Percentiles rank a stretch among this genome's conserved stretches.
These are phyloP conservation scores for Xerocomellus dryophilus DNA, from an alignment of 768 basidiomycete genomes.

Conservation along the genomic window DNA sequence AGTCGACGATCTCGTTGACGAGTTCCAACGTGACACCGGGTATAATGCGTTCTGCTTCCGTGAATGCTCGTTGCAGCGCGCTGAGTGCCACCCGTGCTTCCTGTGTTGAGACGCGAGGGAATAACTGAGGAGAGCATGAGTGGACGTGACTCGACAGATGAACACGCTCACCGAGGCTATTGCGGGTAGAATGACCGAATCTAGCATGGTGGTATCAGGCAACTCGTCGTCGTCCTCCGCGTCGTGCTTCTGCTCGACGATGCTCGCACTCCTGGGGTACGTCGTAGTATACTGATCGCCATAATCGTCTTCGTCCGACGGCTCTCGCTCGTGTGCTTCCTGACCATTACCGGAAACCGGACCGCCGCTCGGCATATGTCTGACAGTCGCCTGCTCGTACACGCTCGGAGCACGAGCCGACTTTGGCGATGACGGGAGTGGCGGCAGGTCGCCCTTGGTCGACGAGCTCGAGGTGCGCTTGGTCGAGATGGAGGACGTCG, in stretches of 20 bases:
- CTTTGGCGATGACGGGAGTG: conserved; percentile 47
- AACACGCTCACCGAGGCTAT: conserved; percentile 76
- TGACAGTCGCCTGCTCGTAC: conserved; percentile 65
- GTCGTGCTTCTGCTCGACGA: conserved; percentile 36
- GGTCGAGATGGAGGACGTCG: conserved; percentile 36
- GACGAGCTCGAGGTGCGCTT: conserved; percentile 41
- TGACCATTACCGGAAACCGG: conserved; percentile 22
- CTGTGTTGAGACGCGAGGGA: conserved; percentile 89
- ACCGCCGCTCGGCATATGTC: conserved; percentile 45
- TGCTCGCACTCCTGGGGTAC: conserved; percentile 44
- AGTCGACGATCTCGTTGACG: conserved; percentile 91
- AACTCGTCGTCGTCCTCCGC: conserved; percentile 53
- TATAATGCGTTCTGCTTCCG: conserved; percentile 92
- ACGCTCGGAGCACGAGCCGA: conserved; percentile 34
- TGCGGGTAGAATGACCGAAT: conserved; percentile 94
- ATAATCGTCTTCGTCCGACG: conserved; percentile 66
- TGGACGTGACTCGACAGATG: conserved; percentile 1
- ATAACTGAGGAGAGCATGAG: conserved; percentile 53
- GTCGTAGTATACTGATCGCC: conserved; percentile 54
- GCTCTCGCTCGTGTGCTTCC: conserved; percentile 41
- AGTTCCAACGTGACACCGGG: conserved; percentile 92
- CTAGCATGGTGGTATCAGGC: conserved; percentile 88
- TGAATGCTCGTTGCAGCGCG: conserved; percentile 86
- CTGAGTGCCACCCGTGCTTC: conserved; percentile 86
- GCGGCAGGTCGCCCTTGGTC: conserved; percentile 59